These are phyloP conservation scores for Mucor sp. DNA, from an alignment of 371 early-diverging fungal genomes.

Conservation along the genomic window DNA sequence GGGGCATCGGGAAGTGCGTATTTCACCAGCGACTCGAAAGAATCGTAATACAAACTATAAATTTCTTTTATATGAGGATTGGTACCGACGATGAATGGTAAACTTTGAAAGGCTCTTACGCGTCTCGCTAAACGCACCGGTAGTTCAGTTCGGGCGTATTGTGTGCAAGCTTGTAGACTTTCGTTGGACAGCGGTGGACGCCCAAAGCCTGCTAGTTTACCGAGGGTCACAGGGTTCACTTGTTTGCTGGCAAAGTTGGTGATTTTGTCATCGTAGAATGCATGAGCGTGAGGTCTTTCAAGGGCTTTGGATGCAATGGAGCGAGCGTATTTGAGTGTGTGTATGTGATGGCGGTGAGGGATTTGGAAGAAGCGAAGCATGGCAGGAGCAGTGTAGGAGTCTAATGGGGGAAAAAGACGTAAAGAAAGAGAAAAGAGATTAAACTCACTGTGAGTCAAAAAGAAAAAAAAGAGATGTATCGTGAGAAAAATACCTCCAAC, in stretches of 20 bases:
- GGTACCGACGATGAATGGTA: slow-evolving; percentile 91
- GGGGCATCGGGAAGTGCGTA: slow-evolving; percentile 52
- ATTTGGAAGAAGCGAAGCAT: slow-evolving; percentile 14
- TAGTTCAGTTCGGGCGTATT: slow-evolving; percentile 75
- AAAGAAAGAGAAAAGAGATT: background rate
- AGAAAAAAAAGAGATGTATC: background rate
- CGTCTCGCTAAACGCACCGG: slow-evolving; percentile 84
- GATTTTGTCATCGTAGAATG: slow-evolving; percentile 52
- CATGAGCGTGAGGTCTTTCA: slow-evolving; percentile 34
- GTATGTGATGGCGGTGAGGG: background rate
- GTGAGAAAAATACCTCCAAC: slow-evolving; percentile 8
- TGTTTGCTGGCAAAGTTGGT: slow-evolving; percentile 61
- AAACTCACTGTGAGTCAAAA: background rate
- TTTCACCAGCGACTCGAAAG: slow-evolving; percentile 69
- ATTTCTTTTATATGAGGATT: slow-evolving; percentile 85
- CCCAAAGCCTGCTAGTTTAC: slow-evolving; percentile 75
- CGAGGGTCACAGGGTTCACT: slow-evolving; percentile 78
- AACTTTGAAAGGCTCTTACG: slow-evolving; percentile 79
- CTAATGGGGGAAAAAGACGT: background rate
- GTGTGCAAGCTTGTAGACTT: slow-evolving; percentile 55
- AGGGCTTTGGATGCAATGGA: slow-evolving; percentile 25
- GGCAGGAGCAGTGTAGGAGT: no score
- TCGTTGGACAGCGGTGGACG: slow-evolving; percentile 54
- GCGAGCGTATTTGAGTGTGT: background rate
- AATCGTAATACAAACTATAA: slow-evolving; percentile 80